Percentiles rank a stretch among this genome's conserved stretches.
Conservation (phyloP, 1,139 yeast genomes). For the Maudiozyma humilis region DNA sequence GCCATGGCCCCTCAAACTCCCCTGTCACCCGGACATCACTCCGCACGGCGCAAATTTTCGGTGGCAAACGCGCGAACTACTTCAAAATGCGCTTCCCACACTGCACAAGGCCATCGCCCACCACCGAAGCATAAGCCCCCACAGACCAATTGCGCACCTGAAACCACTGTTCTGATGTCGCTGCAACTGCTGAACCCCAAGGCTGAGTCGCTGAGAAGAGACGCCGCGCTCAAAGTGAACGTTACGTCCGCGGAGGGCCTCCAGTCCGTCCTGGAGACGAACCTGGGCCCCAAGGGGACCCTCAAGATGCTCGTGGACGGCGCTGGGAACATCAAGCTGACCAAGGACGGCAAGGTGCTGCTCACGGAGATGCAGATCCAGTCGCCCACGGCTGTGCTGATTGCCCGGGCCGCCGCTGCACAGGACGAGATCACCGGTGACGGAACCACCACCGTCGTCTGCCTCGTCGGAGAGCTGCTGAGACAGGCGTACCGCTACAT, state of each 20-base stretch:
- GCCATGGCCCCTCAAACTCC: too few species aligned
- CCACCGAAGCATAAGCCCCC: too few species aligned
- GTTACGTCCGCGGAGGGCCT: constrained; percentile 95
- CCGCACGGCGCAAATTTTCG: background rate
- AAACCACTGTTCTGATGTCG: constrained; percentile 22
- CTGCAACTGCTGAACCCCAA: constrained; percentile 91
- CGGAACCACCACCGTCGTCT: constrained; percentile 96
- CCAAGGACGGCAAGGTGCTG: constrained; percentile 94
- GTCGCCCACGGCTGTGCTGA: constrained; percentile 99
- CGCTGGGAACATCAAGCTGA: constrained; percentile 86
- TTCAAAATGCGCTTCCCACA: too few species aligned
- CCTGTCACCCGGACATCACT: background rate
- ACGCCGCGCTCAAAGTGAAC: constrained; percentile 92
- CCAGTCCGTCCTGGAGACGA: constrained; percentile 83
- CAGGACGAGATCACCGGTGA: constrained; percentile 99
- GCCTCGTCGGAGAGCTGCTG: constrained; percentile 87
- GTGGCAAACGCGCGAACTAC: too few species aligned
- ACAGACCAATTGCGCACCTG: too few species aligned
- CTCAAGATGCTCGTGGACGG: constrained; percentile 95
- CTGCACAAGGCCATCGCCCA: too few species aligned
- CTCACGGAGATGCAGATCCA: constrained; percentile 96
- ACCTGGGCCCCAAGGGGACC: constrained; percentile 96
- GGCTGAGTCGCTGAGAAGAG: constrained; percentile 90
- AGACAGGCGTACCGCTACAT: constrained; percentile 91
- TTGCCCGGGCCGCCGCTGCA: constrained; percentile 96